Percentiles rank a stretch among this genome's conserved stretches.
phyloP scores from a whole-genome alignment of 1,139 yeast species.

The Zygoascus sp. region DNA sequence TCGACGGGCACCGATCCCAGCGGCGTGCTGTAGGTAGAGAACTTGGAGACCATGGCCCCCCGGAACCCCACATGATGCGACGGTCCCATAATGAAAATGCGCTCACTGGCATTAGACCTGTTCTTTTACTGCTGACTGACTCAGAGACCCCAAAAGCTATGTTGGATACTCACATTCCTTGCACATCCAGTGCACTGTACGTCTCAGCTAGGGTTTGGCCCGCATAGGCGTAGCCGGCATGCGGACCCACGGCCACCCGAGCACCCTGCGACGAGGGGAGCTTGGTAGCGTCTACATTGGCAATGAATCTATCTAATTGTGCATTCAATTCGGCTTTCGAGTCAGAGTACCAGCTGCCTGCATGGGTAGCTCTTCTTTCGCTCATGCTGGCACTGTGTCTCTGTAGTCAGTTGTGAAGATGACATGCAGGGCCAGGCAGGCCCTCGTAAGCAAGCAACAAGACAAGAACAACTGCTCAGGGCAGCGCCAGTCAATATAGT shows the following conservation, averaged over 20 bases:
- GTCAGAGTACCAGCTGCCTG: slow-evolving; percentile 82
- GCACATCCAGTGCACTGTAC: slow-evolving; percentile 64
- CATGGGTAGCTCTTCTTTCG: slow-evolving; percentile 67
- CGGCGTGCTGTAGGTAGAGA: slow-evolving; percentile 67
- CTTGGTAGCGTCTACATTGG: slow-evolving; percentile 18
- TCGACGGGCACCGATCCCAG: slow-evolving; percentile 73
- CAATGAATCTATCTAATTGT: slow-evolving; percentile 48
- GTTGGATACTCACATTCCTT: slow-evolving; percentile 34
- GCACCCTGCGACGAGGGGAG: slow-evolving; percentile 51
- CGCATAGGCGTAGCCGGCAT: slow-evolving; percentile 88
- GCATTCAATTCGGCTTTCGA: slow-evolving; percentile 41
- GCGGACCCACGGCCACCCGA: slow-evolving; percentile 61
- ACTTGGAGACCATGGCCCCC: slow-evolving; percentile 54
- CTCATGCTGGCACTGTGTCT: slow-evolving; percentile 10
- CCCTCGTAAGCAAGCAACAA: too few relatives aligned
- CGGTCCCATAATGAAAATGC: slow-evolving; percentile 85
- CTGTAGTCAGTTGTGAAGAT: too few relatives aligned
- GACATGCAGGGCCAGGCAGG: too few relatives aligned
- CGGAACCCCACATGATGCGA: slow-evolving; percentile 86
- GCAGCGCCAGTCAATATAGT: too few relatives aligned
- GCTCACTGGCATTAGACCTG: slow-evolving; percentile 36
- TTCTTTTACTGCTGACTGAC: not conserved
- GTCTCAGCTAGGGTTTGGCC: slow-evolving; percentile 77
- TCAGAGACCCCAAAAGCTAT: not conserved
- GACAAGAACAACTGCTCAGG: too few relatives aligned